Base-by-base conservation (phyloP, 78 protist species). In the Paulinella micropora region DNA sequence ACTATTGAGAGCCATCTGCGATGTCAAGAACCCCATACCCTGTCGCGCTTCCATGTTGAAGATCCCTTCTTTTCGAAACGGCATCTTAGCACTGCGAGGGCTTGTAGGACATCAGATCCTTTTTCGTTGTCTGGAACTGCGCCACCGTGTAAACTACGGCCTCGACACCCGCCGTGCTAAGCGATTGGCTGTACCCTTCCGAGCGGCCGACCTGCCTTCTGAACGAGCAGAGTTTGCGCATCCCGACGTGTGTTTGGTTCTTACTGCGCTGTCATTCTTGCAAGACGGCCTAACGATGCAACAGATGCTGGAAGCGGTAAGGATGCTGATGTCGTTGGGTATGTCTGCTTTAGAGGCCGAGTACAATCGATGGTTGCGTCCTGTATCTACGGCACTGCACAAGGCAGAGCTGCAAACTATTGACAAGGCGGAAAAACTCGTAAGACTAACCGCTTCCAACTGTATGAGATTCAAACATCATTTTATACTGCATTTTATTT, bases 221-320 rank as follows among this genome's bases (percentile, higher is more conserved):
- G 37, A 6, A 0, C 81, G 89, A 1, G 28, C 79, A 23, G 89
- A 86, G 51, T 86, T 86, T 35, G 79, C 89, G 15, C 89, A 86
- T 1, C 83, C 82, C 34, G 89, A 86, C 15, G 1, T 6, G 2
- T 32, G 3, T 1, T 34, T 86, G 26, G 3, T 86, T 23, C 38
- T 86, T 3, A 86, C 89, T 40, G 6, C 6, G 4, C 38, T 67
- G 23, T n/a, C 89, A 23, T 86, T 35, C 82, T 86, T 67, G 83
- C 28, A 35, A 38, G 35, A 41, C 6, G 89, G 89, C 1, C 82
- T 86, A 82, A 34, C 77, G 31, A 29, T 1, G 2, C 36, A 79
- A 1, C 39, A 86, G 37, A 3, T 86, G 3, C 35, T 2, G 3
- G 40, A 1, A 3, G 82, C 89, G 2, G 51, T 86, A 1, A 3